Conservation (phyloP, 1,139 yeast genomes). For the Hanseniaspora gamundiae region DNA sequence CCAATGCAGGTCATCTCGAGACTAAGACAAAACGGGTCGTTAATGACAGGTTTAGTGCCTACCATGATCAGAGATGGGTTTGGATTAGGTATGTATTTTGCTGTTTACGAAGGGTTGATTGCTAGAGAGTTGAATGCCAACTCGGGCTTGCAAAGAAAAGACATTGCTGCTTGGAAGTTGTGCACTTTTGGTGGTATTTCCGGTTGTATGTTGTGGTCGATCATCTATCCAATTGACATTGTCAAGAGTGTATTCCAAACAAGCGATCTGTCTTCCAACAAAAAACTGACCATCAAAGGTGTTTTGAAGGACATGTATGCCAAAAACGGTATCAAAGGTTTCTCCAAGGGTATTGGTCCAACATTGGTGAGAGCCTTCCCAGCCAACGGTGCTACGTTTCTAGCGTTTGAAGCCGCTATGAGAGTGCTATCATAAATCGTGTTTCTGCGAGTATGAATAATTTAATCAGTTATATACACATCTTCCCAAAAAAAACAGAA, state of each 20-base stretch:
- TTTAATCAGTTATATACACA: too few species aligned
- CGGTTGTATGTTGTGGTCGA: slow-evolving; percentile 77
- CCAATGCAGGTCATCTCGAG: slow-evolving; percentile 70
- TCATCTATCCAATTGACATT: slow-evolving; percentile 75
- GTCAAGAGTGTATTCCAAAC: slow-evolving; percentile 80
- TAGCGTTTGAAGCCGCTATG: slow-evolving; percentile 82
- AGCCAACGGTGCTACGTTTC: slow-evolving; percentile 92
- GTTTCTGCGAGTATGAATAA: too few species aligned
- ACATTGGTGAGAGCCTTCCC: slow-evolving; percentile 93
- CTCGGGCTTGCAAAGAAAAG: slow-evolving; percentile 38
- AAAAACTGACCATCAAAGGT: slow-evolving; percentile 31
- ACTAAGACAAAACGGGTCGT: slow-evolving; percentile 44
- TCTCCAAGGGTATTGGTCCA: slow-evolving; percentile 80
- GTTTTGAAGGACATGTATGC: slow-evolving; percentile 44
- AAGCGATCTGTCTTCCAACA: slow-evolving; percentile 41
- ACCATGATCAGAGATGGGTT: slow-evolving; percentile 73
- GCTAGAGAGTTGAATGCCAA: slow-evolving; percentile 40
- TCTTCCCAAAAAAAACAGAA: too few species aligned
- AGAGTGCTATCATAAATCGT: slow-evolving; percentile 27
- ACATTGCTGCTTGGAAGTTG: slow-evolving; percentile 75
- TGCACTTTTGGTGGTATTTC: slow-evolving; percentile 77
- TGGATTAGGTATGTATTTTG: slow-evolving; percentile 82
- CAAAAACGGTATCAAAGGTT: slow-evolving; percentile 57
- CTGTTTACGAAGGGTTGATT: slow-evolving; percentile 78
- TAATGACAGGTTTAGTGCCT: slow-evolving; percentile 70